Conservation (phyloP, 768 basidiomycete genomes). For the Cyathus striatus region DNA sequence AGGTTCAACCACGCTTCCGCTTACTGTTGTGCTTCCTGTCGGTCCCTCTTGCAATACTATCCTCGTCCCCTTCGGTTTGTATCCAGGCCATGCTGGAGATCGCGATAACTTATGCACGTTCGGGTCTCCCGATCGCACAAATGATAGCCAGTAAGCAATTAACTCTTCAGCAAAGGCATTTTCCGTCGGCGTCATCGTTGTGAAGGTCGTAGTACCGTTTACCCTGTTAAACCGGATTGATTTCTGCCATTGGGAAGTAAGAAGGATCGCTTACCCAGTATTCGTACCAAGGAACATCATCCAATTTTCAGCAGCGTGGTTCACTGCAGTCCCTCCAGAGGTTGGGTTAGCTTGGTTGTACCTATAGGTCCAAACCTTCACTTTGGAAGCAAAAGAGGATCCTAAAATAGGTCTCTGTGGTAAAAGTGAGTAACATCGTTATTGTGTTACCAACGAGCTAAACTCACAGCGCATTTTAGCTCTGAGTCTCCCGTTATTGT, state of each 20-base stretch:
- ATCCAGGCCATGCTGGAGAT: slow-evolving; percentile 47
- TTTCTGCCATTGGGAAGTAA: too few relatives aligned
- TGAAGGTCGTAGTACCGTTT: slow-evolving; percentile 51
- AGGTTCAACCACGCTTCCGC: slow-evolving; percentile 2
- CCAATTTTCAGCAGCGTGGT: slow-evolving; percentile 60
- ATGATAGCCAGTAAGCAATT: slow-evolving; percentile 64
- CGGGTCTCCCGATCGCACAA: slow-evolving; percentile 52
- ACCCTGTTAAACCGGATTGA: too few relatives aligned
- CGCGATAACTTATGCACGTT: slow-evolving; percentile 48
- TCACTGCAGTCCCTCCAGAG: slow-evolving; percentile 24
- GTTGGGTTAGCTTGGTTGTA: slow-evolving; percentile 56
- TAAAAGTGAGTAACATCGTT: not conserved
- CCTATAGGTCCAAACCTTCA: slow-evolving; percentile 46
- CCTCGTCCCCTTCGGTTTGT: slow-evolving; percentile 24
- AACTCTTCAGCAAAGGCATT: slow-evolving; percentile 51
- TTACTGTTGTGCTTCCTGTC: not conserved
- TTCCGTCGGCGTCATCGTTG: slow-evolving; percentile 38
- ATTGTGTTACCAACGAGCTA: not conserved
- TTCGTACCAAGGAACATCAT: slow-evolving; percentile 62
- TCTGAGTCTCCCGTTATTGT: slow-evolving; percentile 45
- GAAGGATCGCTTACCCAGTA: too few relatives aligned
- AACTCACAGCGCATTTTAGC: slow-evolving; percentile 46
- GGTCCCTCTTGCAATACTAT: slow-evolving; percentile 39
- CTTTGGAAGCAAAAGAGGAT: slow-evolving; percentile 27
- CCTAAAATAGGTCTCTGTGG: slow-evolving; percentile 43